Evolutionary conservation across 2,329 filamentous ascomycete genomes (phyloP), one percentile per base, ranked within the genome.

Genomic region (Stromatinia cepivora): DNA sequence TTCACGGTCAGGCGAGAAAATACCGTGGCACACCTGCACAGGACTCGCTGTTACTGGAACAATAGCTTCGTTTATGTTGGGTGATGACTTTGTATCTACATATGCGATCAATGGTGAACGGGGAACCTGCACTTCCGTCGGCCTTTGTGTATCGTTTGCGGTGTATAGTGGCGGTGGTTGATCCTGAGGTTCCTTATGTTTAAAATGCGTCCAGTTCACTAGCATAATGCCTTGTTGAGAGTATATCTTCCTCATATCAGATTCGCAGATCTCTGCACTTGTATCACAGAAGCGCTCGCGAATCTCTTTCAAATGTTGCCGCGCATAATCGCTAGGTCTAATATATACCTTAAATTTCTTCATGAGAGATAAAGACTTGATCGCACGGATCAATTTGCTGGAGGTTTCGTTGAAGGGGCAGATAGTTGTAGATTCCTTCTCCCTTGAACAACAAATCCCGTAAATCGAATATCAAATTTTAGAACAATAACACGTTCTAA

Each of bases 71-170:
- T 57, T 36, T 46, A 46, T 46, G 13, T 20, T 46, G 46, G 46
- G 46, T n/a, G 46, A n/a, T 48, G 20, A n/a, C 46, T 20, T 20
- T 36, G 34, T 10, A 58, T 58, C 54, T 58, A 36, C 15, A 22
- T 36, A 34, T 58, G 54, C 31, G 54, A 39, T 58, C 31, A 20
- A 25, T 15, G 58, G 58, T 34, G 39, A 61, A 17, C 15, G 36
- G 22, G 39, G 58, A 61, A 46, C 58, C 25, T 46, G 58, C 34
- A 61, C 58, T 61, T 61, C 42, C 39, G 58, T 45, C 20, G 58
- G 22, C 39, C 22, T 45, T 22, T 48, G n/a, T 59, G 34, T 4
- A 59, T 59, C 36, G 3, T 59, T 3, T n/a, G 31, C 20, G 39
- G 58, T 46, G n/a, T 46, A 46, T 61, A 11, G 58, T 48, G 58